phyloP scores from a whole-genome alignment of 345 rosid species.

The Nasturtium officinale region DNA sequence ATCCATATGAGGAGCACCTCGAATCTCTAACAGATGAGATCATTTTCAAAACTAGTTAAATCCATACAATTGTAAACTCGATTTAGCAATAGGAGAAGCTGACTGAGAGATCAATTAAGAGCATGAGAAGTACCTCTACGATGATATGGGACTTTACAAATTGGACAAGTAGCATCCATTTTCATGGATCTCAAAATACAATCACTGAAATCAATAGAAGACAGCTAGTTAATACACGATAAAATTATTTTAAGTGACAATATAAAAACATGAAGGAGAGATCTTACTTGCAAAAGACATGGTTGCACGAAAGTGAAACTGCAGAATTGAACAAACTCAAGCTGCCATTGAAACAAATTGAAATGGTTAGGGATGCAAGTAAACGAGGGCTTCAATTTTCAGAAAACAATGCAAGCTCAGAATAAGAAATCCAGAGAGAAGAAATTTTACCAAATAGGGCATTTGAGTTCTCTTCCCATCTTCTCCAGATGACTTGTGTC shows the following conservation, averaged over 20 bases:
- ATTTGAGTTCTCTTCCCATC: constrained; percentile 94
- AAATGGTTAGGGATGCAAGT: not conserved
- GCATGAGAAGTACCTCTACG: constrained; percentile 60
- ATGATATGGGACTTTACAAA: constrained; percentile 75
- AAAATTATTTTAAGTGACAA: no score
- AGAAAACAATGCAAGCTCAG: not conserved
- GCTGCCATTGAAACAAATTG: constrained; percentile 48
- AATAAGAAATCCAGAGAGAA: no score
- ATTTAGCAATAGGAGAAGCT: not conserved
- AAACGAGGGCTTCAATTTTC: not conserved
- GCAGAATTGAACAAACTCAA: constrained; percentile 72
- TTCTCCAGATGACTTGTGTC: constrained; percentile 70
- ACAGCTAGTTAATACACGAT: no score
- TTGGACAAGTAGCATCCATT: constrained; percentile 67
- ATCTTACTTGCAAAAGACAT: constrained; percentile 94
- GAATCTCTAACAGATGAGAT: constrained; percentile 60
- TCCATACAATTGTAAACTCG: not conserved
- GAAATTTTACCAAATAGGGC: constrained; percentile 98
- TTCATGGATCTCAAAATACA: constrained; percentile 89
- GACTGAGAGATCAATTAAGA: not conserved
- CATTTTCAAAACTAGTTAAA: not conserved
- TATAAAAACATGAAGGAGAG: no score
- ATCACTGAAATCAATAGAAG: constrained; percentile 45
- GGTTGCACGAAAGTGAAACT: constrained; percentile 78
- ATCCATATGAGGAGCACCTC: constrained; percentile 93